Base-by-base conservation (phyloP, 2,329 filamentous ascomycete genomes). In the Whalleya microplaca region DNA sequence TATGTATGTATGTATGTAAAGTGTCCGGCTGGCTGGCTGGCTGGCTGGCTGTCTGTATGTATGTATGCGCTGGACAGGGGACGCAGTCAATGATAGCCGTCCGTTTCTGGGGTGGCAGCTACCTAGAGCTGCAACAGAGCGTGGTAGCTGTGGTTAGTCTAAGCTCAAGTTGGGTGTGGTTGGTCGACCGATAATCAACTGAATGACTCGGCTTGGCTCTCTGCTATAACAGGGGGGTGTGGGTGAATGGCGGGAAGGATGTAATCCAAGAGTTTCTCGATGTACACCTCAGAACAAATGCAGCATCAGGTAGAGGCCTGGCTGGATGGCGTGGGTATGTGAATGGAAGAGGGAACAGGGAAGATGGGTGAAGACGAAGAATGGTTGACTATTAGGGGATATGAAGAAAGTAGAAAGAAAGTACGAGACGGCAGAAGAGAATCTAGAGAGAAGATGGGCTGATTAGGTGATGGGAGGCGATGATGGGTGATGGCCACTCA, bases 121-220 rank as follows among this genome's bases (percentile, higher is more conserved):
- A 56, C 54, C 48, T 60, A 49, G 41, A 60, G 52, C 57, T 61
- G 57, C 48, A 52, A 42, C 37, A n/a, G 41, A n/a, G 19, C 19
- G 18, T 12, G 21, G 4, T 41, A 52, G 48, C 48, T 54, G 40
- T 53, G 45, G n/a, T 48, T 50, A 59, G 41, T 42, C 20, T 46
- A 41, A 27, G 45, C 52, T 56, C 51, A 45, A 45, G 47, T 58
- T 53, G 56, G n/a, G 49, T 45, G 51, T 51, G 41, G 55, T 59
- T 66, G 64, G 56, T 60, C 59, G 64, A 64, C 67, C 66, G 66
- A 69, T 66, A 62, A 69, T 69, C 68, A 71, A 68, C 49, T 62
- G 61, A 70, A 71, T 71, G 67, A 71, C 69, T 71, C 69, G 64
- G 63, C 61, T 56, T 54, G 45, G 27, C 23, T 43, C 43, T 54